Conservation (phyloP, 768 basidiomycete genomes). For the Cystofilobasidium capitatum region DNA sequence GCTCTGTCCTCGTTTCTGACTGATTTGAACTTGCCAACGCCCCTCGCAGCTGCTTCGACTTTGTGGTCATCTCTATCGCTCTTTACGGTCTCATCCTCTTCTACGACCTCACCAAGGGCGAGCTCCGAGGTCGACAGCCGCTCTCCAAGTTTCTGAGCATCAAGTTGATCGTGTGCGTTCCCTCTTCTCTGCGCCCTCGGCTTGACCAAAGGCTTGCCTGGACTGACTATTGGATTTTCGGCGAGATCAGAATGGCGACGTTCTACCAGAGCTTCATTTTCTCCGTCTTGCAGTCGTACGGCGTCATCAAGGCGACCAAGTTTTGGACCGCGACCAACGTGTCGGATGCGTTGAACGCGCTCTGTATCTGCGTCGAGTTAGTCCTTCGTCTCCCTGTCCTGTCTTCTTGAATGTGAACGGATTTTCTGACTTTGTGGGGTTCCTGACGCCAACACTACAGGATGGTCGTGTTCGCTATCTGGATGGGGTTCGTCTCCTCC, state of each 20-base stretch:
- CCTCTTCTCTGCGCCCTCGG: slow-evolving; percentile 49
- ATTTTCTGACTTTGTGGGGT: no score
- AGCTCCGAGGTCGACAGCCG: slow-evolving; percentile 65
- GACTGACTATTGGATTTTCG: no score
- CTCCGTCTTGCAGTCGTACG: slow-evolving; percentile 49
- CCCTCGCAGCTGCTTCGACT: no score
- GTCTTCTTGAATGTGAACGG: slow-evolving; percentile 26
- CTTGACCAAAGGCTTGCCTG: slow-evolving; percentile 10
- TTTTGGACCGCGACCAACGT: slow-evolving; percentile 81
- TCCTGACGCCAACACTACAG: no score
- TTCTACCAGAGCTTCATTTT: slow-evolving; percentile 40
- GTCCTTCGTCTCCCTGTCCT: slow-evolving; percentile 54
- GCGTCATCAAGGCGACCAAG: slow-evolving; percentile 61
- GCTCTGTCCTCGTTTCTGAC: slow-evolving; percentile 29
- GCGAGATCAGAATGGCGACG: neutral
- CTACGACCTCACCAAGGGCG: slow-evolving; percentile 69
- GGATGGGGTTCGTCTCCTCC: slow-evolving; percentile 63
- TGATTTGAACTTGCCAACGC: no score
- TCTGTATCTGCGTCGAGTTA: slow-evolving; percentile 84
- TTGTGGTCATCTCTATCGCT: slow-evolving; percentile 75
- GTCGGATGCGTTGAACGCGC: slow-evolving; percentile 70
- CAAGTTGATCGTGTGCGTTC: slow-evolving; percentile 63
- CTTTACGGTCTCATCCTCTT: slow-evolving; percentile 77
- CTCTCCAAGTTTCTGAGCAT: slow-evolving; percentile 77
- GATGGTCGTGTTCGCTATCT: slow-evolving; percentile 70